Evolutionary conservation across 2,329 filamentous ascomycete genomes (phyloP).

Genomic region (Ophiosphaerella korrae): DNA sequence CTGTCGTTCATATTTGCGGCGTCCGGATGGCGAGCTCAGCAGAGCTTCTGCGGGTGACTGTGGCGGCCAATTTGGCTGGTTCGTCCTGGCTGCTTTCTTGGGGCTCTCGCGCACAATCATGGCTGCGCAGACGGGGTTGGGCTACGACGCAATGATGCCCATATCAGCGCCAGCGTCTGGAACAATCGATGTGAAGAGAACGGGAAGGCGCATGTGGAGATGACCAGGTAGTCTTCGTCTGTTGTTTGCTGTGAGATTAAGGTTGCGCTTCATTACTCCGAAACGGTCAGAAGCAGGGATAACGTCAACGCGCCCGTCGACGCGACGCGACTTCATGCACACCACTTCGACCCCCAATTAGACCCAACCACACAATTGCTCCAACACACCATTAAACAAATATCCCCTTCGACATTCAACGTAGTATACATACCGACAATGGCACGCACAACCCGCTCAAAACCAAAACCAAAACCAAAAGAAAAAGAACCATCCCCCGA

Average conservation of each 20-base stretch:
- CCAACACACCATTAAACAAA: background rate
- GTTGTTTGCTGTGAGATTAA: slow-evolving; percentile 29
- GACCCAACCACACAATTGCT: background rate
- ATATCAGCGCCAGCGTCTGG: slow-evolving; percentile 29
- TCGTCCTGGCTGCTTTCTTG: slow-evolving; percentile 48
- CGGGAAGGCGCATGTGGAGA: too few species aligned
- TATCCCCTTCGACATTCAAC: background rate
- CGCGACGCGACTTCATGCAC: slow-evolving; percentile 20
- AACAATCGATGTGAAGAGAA: too few species aligned
- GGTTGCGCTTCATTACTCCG: slow-evolving; percentile 33
- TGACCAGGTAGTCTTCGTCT: slow-evolving; percentile 1
- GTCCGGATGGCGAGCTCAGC: slow-evolving; percentile 75
- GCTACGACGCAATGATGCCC: slow-evolving; percentile 25
- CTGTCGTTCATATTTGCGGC: slow-evolving; percentile 70
- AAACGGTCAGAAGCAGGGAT: slow-evolving; percentile 25
- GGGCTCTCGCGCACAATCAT: slow-evolving; percentile 57
- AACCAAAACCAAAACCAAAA: slow-evolving; percentile 22
- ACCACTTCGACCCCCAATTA: slow-evolving; percentile 4
- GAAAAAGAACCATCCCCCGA: slow-evolving; percentile 30
- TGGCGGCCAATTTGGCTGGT: slow-evolving; percentile 62
- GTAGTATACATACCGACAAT: slow-evolving; percentile 20
- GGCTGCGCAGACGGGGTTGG: slow-evolving; percentile 28
- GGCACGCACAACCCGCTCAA: slow-evolving; percentile 43
- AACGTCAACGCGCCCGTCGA: slow-evolving; percentile 34
- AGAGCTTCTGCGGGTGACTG: slow-evolving; percentile 67